These are phyloP conservation scores for Metarhizium guizhouense DNA, from an alignment of 2,329 filamentous ascomycete species.

Conservation along the genomic window DNA sequence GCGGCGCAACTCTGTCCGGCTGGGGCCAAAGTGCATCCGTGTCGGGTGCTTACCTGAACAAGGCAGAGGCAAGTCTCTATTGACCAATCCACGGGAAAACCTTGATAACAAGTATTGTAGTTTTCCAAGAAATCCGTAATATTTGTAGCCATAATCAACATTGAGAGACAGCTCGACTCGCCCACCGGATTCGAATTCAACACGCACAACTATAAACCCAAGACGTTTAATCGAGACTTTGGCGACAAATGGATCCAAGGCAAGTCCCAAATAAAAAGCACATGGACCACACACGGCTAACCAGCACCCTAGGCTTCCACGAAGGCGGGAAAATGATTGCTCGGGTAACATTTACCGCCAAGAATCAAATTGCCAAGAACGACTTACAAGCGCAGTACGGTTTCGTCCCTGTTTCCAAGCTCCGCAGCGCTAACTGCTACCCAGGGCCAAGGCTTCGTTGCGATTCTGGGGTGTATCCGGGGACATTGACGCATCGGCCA, in stretches of 20 bases:
- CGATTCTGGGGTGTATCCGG: not conserved
- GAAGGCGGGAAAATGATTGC: constrained; percentile 1
- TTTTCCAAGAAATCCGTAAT: not conserved
- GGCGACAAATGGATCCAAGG: constrained; percentile 3
- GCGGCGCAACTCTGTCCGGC: not conserved
- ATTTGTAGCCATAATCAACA: not conserved
- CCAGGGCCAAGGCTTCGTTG: not conserved
- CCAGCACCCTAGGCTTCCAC: not conserved
- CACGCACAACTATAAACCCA: not conserved
- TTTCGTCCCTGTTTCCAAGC: not conserved
- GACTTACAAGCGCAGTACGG: not conserved
- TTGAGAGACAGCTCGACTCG: not conserved
- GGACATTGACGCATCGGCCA: not conserved
- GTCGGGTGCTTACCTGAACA: constrained; percentile 1
- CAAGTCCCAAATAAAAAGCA: not conserved
- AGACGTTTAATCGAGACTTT: not conserved
- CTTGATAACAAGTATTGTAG: not conserved
- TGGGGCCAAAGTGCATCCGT: constrained; percentile 1
- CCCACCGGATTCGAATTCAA: not conserved
- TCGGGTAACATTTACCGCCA: not conserved
- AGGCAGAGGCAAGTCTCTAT: not conserved
- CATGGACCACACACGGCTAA: too few species aligned
- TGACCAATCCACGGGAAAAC: too few species aligned
- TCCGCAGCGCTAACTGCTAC: not conserved
- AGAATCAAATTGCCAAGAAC: too few species aligned